Evolutionary conservation across 2,329 filamentous ascomycete genomes (phyloP).

Genomic region (Cyanodermella asteris): DNA sequence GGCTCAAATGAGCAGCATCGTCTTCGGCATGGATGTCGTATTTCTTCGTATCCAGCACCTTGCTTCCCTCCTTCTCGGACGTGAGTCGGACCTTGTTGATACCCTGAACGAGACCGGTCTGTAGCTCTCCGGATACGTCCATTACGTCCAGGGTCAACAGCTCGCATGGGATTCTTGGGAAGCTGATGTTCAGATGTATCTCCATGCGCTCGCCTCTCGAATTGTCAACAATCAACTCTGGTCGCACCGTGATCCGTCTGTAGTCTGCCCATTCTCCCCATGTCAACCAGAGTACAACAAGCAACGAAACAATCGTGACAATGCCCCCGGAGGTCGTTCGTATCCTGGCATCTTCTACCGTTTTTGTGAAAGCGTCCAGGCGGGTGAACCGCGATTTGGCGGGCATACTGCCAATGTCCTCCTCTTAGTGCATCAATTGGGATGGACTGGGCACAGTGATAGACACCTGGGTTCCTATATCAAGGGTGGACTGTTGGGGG

Average conservation of each 20-base stretch:
- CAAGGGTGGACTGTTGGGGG: too few relatives aligned
- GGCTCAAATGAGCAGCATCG: conserved; percentile 57
- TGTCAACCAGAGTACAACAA: conserved; percentile 71
- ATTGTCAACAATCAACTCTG: conserved; percentile 66
- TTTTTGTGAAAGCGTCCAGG: conserved; percentile 98
- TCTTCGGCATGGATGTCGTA: conserved; percentile 39
- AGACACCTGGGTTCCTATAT: too few relatives aligned
- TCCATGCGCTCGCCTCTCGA: conserved; percentile 81
- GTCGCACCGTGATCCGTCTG: conserved; percentile 61
- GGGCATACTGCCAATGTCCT: conserved; percentile 58
- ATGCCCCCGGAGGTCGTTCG: conserved; percentile 89
- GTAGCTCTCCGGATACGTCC: conserved; percentile 95
- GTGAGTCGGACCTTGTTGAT: conserved; percentile 74
- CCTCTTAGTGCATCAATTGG: too few relatives aligned
- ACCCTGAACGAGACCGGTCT: conserved; percentile 81
- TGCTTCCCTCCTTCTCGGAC: conserved; percentile 50
- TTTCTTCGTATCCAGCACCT: conserved; percentile 43
- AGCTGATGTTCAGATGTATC: conserved; percentile 92
- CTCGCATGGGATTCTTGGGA: conserved; percentile 84
- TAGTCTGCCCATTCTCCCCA: conserved; percentile 97
- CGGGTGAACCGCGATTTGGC: conserved; percentile 83
- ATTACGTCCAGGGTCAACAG: conserved; percentile 93
- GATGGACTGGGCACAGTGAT: too few relatives aligned
- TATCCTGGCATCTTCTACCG: conserved; percentile 90
- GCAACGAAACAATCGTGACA: conserved; percentile 73